Percentiles rank a stretch among this genome's conserved stretches.
phyloP scores from a whole-genome alignment of 352 stramenopile species.

The Globisporangium rhizosaccharum region DNA sequence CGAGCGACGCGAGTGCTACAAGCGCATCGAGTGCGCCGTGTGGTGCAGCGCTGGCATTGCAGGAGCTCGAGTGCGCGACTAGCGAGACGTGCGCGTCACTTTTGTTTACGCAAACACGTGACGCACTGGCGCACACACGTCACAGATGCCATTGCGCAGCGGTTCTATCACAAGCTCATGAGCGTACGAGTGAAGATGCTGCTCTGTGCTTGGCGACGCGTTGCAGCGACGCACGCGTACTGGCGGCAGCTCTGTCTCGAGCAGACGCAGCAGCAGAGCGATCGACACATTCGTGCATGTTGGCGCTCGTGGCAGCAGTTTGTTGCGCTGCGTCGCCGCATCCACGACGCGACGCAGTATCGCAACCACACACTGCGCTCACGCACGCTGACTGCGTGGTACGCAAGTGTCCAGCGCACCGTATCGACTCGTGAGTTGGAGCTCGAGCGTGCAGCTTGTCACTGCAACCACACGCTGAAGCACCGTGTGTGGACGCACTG shows the following conservation, averaged over 20 bases:
- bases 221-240: conserved; percentile 16
- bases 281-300: conserved; percentile 2
- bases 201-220: conserved; percentile 18
- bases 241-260: conserved; percentile 20
- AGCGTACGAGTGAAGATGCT: conserved; percentile 22
- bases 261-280: conserved; percentile 8
- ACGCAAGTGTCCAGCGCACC: too few relatives aligned
- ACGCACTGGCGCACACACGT: conserved; percentile 23
- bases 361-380: not conserved
- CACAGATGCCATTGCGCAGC: conserved; percentile 21
- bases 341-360: not conserved
- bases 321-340: not conserved
- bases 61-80: too few relatives aligned
- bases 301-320: conserved; percentile 23
- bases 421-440: too few relatives aligned
- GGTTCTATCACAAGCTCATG: conserved; percentile 23
- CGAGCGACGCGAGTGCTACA: conserved; percentile 10
- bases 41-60: not conserved
- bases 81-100: conserved; percentile 3
- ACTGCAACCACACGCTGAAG: conserved; percentile 3
- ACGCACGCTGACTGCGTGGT: too few relatives aligned
- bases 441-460: conserved; percentile 7
- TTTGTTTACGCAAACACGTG: conserved; percentile 37
- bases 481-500: conserved; percentile 13
- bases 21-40: conserved; percentile 9